A percentile compares a stretch with the other conserved stretches of the same genome.
These are phyloP conservation scores for Xylaria flabelliformis DNA, from an alignment of 495 filamentous ascomycete genomes.

Conservation along the genomic window DNA sequence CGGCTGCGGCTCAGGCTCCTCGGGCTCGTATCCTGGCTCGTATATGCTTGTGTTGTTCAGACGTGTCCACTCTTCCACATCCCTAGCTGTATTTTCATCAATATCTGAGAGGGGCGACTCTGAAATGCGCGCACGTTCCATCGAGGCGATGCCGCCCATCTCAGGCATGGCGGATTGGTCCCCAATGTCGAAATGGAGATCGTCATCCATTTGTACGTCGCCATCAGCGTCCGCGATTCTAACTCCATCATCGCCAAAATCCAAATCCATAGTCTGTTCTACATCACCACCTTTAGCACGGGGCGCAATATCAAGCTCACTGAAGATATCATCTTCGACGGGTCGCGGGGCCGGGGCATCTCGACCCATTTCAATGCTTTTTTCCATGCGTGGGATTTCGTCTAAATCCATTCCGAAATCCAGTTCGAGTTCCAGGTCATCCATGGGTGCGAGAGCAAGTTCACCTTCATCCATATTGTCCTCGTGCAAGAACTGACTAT, in stretches of 20 bases:
- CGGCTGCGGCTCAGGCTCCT: slow-evolving; percentile 64
- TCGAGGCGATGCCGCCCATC: slow-evolving; percentile 46
- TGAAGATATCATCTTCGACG: slow-evolving; percentile 75
- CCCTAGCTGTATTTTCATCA: slow-evolving; percentile 60
- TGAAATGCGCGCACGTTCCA: slow-evolving; percentile 64
- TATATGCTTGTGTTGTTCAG: slow-evolving; percentile 59
- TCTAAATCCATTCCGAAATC: slow-evolving; percentile 66
- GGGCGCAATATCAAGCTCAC: slow-evolving; percentile 63
- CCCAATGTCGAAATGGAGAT: slow-evolving; percentile 57
- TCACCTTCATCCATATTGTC: slow-evolving; percentile 62
- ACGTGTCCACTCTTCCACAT: slow-evolving; percentile 61
- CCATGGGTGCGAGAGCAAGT: slow-evolving; percentile 56
- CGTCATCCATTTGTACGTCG: slow-evolving; percentile 68
- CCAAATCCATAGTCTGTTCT: slow-evolving; percentile 53
- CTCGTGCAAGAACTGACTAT: slow-evolving; percentile 74
- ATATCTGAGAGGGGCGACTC: slow-evolving; percentile 75
- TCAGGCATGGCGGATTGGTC: slow-evolving; percentile 56
- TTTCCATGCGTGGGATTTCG: slow-evolving; percentile 53
- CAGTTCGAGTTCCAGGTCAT: slow-evolving; percentile 63
- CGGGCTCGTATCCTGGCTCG: slow-evolving; percentile 57
- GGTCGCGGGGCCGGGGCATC: slow-evolving; percentile 70
- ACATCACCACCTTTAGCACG: slow-evolving; percentile 54
- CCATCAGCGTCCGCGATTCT: slow-evolving; percentile 64
- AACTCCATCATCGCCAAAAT: slow-evolving; percentile 58
- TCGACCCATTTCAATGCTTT: slow-evolving; percentile 85